Conservation (phyloP, 106 monocot species). For the Apostasia shenzhenica region DNA sequence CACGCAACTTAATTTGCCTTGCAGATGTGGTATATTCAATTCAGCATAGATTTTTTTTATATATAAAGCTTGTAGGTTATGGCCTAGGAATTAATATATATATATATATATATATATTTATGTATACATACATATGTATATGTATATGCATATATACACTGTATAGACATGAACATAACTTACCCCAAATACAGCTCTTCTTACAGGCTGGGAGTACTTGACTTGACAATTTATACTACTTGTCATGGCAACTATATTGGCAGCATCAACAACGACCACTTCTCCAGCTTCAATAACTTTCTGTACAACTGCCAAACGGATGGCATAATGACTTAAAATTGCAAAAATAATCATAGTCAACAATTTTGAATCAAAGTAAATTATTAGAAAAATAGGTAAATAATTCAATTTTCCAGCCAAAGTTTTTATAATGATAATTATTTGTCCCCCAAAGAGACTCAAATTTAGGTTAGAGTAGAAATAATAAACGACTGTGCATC, state of each 20-base stretch:
- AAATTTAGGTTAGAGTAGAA: too few species aligned
- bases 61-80: too few species aligned
- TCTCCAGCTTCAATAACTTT: conserved; percentile 78
- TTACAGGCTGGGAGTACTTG: conserved; percentile 52
- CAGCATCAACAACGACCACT: conserved; percentile 65
- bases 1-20: too few species aligned
- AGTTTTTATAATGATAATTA: too few species aligned
- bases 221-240: conserved; percentile 55
- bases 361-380: not conserved
- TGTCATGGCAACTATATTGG: conserved; percentile 77
- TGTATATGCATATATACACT: not conserved
- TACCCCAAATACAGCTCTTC: conserved; percentile 81
- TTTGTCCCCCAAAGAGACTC: too few species aligned
- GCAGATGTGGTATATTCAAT: too few species aligned
- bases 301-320: conserved; percentile 59
- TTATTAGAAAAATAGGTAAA: not conserved
- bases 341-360: not conserved
- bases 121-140: too few species aligned
- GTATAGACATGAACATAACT: conserved; percentile 1
- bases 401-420: too few species aligned
- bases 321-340: not conserved
- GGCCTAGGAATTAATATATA: too few species aligned
- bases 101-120: too few species aligned
- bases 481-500: too few species aligned
- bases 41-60: too few species aligned